These are phyloP conservation scores for Yamadazyma membranifaciens DNA, from an alignment of 1,139 yeast genomes.

Conservation along the genomic window DNA sequence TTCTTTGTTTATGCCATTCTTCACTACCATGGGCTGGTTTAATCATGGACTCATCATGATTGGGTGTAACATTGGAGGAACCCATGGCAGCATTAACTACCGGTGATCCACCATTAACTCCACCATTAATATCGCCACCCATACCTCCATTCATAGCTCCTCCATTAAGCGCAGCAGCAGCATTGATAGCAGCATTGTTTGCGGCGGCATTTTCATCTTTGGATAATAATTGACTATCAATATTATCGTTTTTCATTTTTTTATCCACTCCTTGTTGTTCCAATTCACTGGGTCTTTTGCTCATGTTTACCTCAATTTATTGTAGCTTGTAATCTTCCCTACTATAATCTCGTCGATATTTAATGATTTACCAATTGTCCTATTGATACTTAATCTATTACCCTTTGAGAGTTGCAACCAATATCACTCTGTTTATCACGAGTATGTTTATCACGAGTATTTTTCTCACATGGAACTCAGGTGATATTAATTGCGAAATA, in stretches of 20 bases:
- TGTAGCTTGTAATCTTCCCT: background rate
- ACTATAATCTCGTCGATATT: too few relatives aligned
- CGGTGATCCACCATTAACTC: background rate
- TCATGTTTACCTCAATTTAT: slow-evolving; percentile 9
- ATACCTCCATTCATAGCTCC: background rate
- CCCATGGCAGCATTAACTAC: too few relatives aligned
- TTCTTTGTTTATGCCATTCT: slow-evolving; percentile 85
- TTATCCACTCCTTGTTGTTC: slow-evolving; percentile 6
- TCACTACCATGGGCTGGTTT: slow-evolving; percentile 67
- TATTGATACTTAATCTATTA: background rate
- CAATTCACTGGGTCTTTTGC: slow-evolving; percentile 14
- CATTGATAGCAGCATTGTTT: background rate
- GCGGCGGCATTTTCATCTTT: slow-evolving; percentile 25
- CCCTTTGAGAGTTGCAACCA: slow-evolving; percentile 6
- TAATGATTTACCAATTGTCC: too few relatives aligned
- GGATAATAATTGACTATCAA: slow-evolving; percentile 48
- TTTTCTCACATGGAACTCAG: slow-evolving; percentile 9
- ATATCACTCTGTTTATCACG: slow-evolving; percentile 6
- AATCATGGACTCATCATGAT: slow-evolving; percentile 8
- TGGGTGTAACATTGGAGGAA: background rate
- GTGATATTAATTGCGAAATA: too few relatives aligned
- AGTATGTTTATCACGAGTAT: slow-evolving; percentile 5
- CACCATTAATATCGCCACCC: background rate
- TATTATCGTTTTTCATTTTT: slow-evolving; percentile 22
- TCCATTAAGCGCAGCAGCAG: background rate